phyloP scores from a whole-genome alignment of 768 basidiomycete genomes.

The Suillus decipiens region DNA sequence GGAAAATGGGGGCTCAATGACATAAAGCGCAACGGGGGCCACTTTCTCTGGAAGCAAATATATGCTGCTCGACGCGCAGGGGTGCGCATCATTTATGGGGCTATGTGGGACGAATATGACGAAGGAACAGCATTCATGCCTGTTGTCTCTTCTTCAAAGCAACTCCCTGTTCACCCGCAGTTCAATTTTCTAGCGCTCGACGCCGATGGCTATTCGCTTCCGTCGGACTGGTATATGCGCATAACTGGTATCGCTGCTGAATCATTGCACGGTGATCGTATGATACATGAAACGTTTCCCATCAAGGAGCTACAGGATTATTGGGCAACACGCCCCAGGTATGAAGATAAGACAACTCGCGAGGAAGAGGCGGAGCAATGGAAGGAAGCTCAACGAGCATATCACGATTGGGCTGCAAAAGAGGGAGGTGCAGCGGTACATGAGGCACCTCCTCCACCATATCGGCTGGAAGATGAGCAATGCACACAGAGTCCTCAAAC shows the following conservation, averaged over 20 bases:
- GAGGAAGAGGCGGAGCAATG: conserved; percentile 27
- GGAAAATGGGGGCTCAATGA: conserved; percentile 75
- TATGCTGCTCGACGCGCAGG: conserved; percentile 65
- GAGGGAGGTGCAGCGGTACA: conserved; percentile 36
- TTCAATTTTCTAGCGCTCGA: conserved; percentile 73
- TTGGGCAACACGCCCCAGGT: conserved; percentile 64
- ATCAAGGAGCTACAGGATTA: conserved; percentile 75
- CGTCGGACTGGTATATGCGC: conserved; percentile 86
- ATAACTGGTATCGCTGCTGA: conserved; percentile 74
- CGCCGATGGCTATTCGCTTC: conserved; percentile 74
- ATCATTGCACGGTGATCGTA: conserved; percentile 63
- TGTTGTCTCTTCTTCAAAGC: conserved; percentile 55
- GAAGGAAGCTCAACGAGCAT: conserved; percentile 28
- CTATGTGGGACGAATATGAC: conserved; percentile 93
- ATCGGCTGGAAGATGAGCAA: conserved; percentile 53
- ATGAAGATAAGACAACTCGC: conserved; percentile 37
- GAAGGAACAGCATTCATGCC: conserved; percentile 87
- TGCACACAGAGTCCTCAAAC: conserved; percentile 3
- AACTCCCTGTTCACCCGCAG: conserved; percentile 60
- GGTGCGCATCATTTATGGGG: conserved; percentile 70
- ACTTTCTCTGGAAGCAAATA: conserved; percentile 79
- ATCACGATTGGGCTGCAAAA: conserved; percentile 46
- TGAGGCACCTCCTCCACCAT: conserved; percentile 67
- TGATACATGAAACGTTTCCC: conserved; percentile 63
- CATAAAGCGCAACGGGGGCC: conserved; percentile 70